phyloP scores from a whole-genome alignment of 495 filamentous ascomycete species.

The Penicillium dipodomyicola region DNA sequence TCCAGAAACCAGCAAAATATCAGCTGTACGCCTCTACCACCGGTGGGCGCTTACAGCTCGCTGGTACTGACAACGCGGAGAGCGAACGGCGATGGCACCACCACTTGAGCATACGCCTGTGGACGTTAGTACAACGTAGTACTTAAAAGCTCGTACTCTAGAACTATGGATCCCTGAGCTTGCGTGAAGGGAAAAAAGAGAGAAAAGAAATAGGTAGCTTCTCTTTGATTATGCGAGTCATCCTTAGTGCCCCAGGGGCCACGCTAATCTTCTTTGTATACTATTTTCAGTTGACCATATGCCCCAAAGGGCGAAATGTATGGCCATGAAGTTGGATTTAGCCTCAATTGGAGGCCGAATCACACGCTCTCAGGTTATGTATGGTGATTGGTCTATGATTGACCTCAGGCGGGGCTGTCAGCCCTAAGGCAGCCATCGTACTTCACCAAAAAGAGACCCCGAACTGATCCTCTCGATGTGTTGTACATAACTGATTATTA shows the following conservation, averaged over 20 bases:
- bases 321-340: not conserved
- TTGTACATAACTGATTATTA: not conserved
- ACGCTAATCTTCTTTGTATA: constrained; percentile 98
- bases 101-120: too few relatives aligned
- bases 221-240: constrained; percentile 98
- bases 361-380: not conserved
- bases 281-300: constrained; percentile 79
- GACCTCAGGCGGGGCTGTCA: too few relatives aligned
- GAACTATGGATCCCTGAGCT: too few relatives aligned
- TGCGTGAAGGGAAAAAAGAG: constrained; percentile 46
- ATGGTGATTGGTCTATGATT: too few relatives aligned
- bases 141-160: too few relatives aligned
- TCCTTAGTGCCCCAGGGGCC: constrained; percentile 99
- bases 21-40: too few relatives aligned
- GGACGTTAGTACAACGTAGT: too few relatives aligned
- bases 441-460: not conserved
- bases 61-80: too few relatives aligned
- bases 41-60: too few relatives aligned
- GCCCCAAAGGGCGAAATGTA: constrained; percentile 57
- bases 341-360: not conserved
- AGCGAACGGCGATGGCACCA: too few relatives aligned
- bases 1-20: too few relatives aligned
- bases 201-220: constrained; percentile 64
- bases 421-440: not conserved
- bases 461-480: too few relatives aligned